Evolutionary conservation across 805 yeast genomes (phyloP), one percentile per base, ranked within the genome.

Genomic region (Nadsonia fulvescens): DNA sequence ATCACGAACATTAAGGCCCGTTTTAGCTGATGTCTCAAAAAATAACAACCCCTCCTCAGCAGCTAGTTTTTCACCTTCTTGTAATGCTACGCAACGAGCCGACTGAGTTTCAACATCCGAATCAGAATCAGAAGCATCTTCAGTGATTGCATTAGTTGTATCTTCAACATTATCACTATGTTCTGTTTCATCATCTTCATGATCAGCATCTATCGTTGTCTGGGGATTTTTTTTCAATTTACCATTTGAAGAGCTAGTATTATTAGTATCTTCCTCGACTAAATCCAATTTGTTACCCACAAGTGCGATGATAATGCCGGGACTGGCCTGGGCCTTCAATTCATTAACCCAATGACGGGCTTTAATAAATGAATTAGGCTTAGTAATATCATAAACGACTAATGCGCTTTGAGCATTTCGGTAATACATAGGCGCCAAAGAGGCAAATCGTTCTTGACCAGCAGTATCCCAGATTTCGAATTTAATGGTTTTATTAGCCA

Each of bases 321-420:
- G 77, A n/a, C 77, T 63, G 11, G 95, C 95, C 53, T 83, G 96
- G 38, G 83, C 93, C 45, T 81, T 92, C 38, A 86, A 63, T 49
- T 86, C 96, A 44, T 77, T 77, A 29, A 86, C 93, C 98, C 98
- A 86, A 53, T 86, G 95, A 42, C 95, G 75, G 5, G 96, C 96
- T 51, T 86, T 82, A 41, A 82, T 73, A 42, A 86, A 86, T 13
- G 92, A 75, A 8, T 92, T 89, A 3, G 94, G 93, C 45, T 82
- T 82, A 20, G 96, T 83, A 38, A 86, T 68, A 44, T 86, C 98
- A 48, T 86, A 86, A 6, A 86, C 98, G 8, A 89, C 93, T 34
- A 86, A 57, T 0, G 96, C 96, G 14, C 93, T 92, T 48, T 83
- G 94, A 9, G 98, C 95, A 44, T 89, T 86, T 47, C 98, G 66